These are phyloP conservation scores for Eutrema yunnanense DNA, from an alignment of 345 rosid species.

Conservation along the genomic window DNA sequence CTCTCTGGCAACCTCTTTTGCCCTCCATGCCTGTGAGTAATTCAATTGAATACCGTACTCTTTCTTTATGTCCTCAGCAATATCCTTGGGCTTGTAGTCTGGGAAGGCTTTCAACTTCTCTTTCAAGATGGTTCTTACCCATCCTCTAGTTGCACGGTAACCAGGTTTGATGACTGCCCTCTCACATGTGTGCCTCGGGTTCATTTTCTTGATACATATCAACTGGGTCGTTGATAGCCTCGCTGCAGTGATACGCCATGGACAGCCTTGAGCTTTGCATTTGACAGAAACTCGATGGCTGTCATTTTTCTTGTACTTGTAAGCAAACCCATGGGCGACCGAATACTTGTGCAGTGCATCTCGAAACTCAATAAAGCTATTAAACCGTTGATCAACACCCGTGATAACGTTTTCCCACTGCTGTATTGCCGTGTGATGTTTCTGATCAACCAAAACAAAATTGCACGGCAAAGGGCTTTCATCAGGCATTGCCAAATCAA, in stretches of 20 bases:
- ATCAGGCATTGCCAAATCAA: slow-evolving; percentile 29
- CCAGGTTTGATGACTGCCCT: slow-evolving; percentile 77
- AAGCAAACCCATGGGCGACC: slow-evolving; percentile 82
- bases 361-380: slow-evolving; percentile 71
- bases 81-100: slow-evolving; percentile 84
- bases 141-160: slow-evolving; percentile 78
- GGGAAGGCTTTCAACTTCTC: slow-evolving; percentile 82
- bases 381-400: slow-evolving; percentile 85
- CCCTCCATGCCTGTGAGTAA: slow-evolving; percentile 94
- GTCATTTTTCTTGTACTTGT: slow-evolving; percentile 86
- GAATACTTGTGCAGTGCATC: slow-evolving; percentile 91
- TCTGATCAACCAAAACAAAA: slow-evolving; percentile 41
- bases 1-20: slow-evolving; percentile 86
- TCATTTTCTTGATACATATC: slow-evolving; percentile 84
- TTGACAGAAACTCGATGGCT: slow-evolving; percentile 85
- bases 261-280: slow-evolving; percentile 85
- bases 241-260: slow-evolving; percentile 90
- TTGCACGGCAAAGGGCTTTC: slow-evolving; percentile 40
- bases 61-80: slow-evolving; percentile 78
- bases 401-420: slow-evolving; percentile 90
- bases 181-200: slow-evolving; percentile 75
- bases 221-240: slow-evolving; percentile 79
- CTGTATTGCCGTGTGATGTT: slow-evolving; percentile 52
- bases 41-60: slow-evolving; percentile 90
- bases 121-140: slow-evolving; percentile 92